These are phyloP conservation scores for Coniophora puteana DNA, from an alignment of 1,284 basidiomycete genomes.

Conservation along the genomic window DNA sequence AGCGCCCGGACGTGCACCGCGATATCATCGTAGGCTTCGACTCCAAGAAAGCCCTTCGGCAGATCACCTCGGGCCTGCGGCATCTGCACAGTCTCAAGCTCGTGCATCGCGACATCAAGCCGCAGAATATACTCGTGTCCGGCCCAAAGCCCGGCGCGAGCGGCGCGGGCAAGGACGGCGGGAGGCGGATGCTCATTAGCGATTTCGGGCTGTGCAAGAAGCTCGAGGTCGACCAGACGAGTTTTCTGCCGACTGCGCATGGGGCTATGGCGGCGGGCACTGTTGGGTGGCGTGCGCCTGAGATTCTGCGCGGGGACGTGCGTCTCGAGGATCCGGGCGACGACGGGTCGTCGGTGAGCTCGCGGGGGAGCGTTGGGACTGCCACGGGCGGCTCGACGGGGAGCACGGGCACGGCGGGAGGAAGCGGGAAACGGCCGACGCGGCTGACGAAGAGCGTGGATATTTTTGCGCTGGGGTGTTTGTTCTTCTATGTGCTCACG, in stretches of 20 bases:
- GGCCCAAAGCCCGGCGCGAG: conserved; percentile 55
- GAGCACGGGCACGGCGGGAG: conserved; percentile 40
- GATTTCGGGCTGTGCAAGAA: conserved; percentile 95
- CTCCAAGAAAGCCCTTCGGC: conserved; percentile 82
- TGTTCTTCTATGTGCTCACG: conserved; percentile 90
- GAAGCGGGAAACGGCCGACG: too few species aligned
- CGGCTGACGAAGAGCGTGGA: conserved; percentile 91
- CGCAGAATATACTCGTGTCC: conserved; percentile 96
- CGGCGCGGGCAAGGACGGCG: conserved; percentile 35
- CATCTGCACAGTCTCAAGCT: conserved; percentile 96
- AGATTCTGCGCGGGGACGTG: conserved; percentile 89
- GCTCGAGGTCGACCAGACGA: conserved; percentile 90
- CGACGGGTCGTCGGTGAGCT: conserved; percentile 63
- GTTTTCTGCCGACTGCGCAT: conserved; percentile 79
- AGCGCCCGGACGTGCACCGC: conserved; percentile 72
- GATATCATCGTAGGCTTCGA: conserved; percentile 73
- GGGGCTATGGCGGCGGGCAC: conserved; percentile 88
- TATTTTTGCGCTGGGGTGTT: conserved; percentile 89
- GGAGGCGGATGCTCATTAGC: conserved; percentile 87
- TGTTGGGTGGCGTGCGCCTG: conserved; percentile 92
- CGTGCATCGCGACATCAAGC: conserved; percentile 97
- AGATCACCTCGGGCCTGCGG: conserved; percentile 85
- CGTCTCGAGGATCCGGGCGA: conserved; percentile 76
- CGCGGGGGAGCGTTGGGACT: conserved; percentile 57
- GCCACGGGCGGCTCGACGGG: conserved; percentile 32